A percentile compares a stretch with the other conserved stretches of the same genome.
Conservation (phyloP, 768 basidiomycete species). For the Tubosaeta brunneosetosa region DNA sequence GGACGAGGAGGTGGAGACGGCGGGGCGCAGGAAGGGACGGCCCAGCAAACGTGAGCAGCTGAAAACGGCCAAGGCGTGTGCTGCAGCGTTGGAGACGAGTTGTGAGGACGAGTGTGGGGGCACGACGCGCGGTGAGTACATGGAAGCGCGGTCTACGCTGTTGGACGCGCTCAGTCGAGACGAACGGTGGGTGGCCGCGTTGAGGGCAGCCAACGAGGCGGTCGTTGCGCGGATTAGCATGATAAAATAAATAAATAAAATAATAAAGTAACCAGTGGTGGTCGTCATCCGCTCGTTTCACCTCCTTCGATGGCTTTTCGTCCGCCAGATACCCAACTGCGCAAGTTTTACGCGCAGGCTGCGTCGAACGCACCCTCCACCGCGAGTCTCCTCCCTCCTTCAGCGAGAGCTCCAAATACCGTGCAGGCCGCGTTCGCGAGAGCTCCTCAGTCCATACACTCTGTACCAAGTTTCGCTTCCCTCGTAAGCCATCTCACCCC, state of each 20-base stretch:
- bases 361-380: slow-evolving; percentile 45
- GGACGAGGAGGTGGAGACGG: slow-evolving; percentile 22
- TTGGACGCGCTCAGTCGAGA: slow-evolving; percentile 33
- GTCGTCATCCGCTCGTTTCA: slow-evolving; percentile 15
- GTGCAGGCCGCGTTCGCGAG: slow-evolving; percentile 44
- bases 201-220: slow-evolving; percentile 39
- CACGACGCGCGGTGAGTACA: slow-evolving; percentile 39
- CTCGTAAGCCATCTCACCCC: slow-evolving; percentile 31
- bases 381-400: slow-evolving; percentile 44
- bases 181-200: not conserved
- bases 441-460: slow-evolving; percentile 35
- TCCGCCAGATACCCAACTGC: slow-evolving; percentile 37
- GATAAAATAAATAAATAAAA: not conserved
- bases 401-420: slow-evolving; percentile 26
- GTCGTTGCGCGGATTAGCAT: slow-evolving; percentile 50
- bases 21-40: slow-evolving; percentile 50
- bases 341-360: slow-evolving; percentile 36
- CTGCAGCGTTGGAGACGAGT: slow-evolving; percentile 47
- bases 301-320: slow-evolving; percentile 18
- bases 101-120: slow-evolving; percentile 15
- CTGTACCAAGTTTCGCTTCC: slow-evolving; percentile 36
- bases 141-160: slow-evolving; percentile 38
- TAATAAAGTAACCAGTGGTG: no score
- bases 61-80: slow-evolving; percentile 47
- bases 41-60: slow-evolving; percentile 58